Base-by-base conservation (phyloP, 1,284 basidiomycete genomes). In the Porodaedalea pini region DNA sequence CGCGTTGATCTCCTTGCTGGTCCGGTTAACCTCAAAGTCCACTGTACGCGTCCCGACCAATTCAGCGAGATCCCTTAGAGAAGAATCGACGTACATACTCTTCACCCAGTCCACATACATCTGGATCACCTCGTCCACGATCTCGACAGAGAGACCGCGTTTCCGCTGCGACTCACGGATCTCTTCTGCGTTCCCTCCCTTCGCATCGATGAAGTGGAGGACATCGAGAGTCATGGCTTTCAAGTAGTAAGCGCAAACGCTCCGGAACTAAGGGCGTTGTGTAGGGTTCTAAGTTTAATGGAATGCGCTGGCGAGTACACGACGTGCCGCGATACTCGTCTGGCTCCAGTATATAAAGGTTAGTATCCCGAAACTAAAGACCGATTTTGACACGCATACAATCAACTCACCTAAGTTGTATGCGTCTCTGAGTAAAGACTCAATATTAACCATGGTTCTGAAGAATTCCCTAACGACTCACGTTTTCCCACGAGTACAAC, bases 101-200 rank as follows among this genome's bases (percentile, higher is more conserved):
- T 89, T 90, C 40, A 91, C 89, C 94, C 94, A 97, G 66, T 93
- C 86, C 51, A 86, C 78, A 73, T 98, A 98, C 82, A 97, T 87
- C 66, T 83, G 82, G 62, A 98, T 86, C 60, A 98, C 85, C 71
- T 98, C 90, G 73, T 98, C 94, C 11, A 98, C 94, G 63, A 98
- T 72, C 73, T 95, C 93, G 48, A 92, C 90, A 23, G 89, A 80
- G 45, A 93, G 88, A 5, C 90, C 90, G 41, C 97, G 85, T 75
- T 94, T 96, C 69, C 86, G 80, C 76, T 99, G 95, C 13, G 94
- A 97, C 68, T 94, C 93, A 62, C 88, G 79, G 65, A 99, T 95
- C 68, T 89, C 81, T 65, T 92, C 87, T n/a, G 94, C 87, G 75
- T 98, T 92, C 50, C 96, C 97, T 37, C 96, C 97, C 70, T 94